These are phyloP conservation scores for Globisporangium emineosum DNA, from an alignment of 352 stramenopile species.

Conservation along the genomic window DNA sequence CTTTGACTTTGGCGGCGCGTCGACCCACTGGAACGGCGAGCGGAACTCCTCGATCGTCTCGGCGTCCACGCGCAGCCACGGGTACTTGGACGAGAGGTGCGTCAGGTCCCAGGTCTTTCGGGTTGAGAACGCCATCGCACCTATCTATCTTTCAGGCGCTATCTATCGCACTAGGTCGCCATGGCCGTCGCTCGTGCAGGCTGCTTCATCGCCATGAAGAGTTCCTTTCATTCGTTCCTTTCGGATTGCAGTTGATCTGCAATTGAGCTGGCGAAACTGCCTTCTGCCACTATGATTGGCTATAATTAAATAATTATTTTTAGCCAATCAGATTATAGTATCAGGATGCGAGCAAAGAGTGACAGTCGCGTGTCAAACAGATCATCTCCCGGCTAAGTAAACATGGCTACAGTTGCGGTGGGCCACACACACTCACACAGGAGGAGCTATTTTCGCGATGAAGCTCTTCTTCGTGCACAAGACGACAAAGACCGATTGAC, in stretches of 20 bases:
- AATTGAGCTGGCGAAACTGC: background rate
- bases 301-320: background rate
- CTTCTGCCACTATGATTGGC: background rate
- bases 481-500: background rate
- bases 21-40: constrained; percentile 52
- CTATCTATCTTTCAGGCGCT: background rate
- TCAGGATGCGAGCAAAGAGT: background rate
- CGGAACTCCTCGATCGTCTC: constrained; percentile 65
- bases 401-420: background rate
- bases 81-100: constrained; percentile 64
- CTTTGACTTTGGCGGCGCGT: constrained; percentile 2
- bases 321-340: background rate
- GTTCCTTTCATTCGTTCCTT: background rate
- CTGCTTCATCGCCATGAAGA: background rate
- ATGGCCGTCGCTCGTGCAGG: background rate
- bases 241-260: background rate
- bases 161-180: background rate
- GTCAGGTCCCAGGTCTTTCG: constrained; percentile 44
- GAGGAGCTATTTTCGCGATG: background rate
- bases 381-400: background rate
- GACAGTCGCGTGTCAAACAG: background rate
- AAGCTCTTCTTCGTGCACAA: background rate
- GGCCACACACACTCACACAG: background rate
- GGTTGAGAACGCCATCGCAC: constrained; percentile 5
- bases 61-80: constrained; percentile 67